Conservation (phyloP, 1,284 basidiomycete species). For the Fomes fomentarius region DNA sequence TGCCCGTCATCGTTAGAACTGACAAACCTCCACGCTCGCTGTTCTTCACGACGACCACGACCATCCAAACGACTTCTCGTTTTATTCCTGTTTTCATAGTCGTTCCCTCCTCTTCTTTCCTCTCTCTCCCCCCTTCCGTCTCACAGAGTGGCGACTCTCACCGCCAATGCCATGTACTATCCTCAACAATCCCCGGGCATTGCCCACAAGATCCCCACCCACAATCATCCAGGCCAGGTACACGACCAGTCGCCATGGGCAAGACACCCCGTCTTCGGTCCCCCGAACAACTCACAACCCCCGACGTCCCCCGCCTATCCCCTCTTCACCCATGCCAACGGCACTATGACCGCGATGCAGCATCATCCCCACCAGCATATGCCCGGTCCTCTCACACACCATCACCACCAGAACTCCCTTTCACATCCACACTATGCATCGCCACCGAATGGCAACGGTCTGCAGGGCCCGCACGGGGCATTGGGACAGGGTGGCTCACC, state of each 20-base stretch:
- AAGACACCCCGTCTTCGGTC: conserved; percentile 60
- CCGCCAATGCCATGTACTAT: conserved; percentile 71
- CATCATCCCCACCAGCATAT: conserved; percentile 58
- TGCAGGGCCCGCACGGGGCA: conserved; percentile 47
- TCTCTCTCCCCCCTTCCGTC: conserved; percentile 5
- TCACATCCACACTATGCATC: conserved; percentile 66
- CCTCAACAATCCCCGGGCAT: conserved; percentile 80
- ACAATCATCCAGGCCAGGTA: conserved; percentile 39
- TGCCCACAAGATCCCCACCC: conserved; percentile 69
- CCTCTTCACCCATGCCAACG: conserved; percentile 69
- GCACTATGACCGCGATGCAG: conserved; percentile 51
- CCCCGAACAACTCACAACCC: conserved; percentile 59
- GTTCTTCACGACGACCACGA: conserved; percentile 35
- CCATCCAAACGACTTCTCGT: conserved; percentile 22
- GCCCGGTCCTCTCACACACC: conserved; percentile 48
- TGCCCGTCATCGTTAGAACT: conserved; percentile 33
- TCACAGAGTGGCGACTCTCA: conserved; percentile 29
- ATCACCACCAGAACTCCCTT: conserved; percentile 76
- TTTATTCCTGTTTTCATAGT: conserved; percentile 23
- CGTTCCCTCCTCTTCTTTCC: conserved; percentile 17
- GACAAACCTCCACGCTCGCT: conserved; percentile 34
- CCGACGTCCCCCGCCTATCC: conserved; percentile 73
- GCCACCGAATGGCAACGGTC: conserved; percentile 61
- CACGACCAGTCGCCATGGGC: conserved; percentile 74
- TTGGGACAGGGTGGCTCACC: conserved; percentile 67